Percentiles rank a stretch among this genome's conserved stretches.
These are phyloP conservation scores for Hypoxylon cercidicola DNA, from an alignment of 495 filamentous ascomycete genomes.

Conservation along the genomic window DNA sequence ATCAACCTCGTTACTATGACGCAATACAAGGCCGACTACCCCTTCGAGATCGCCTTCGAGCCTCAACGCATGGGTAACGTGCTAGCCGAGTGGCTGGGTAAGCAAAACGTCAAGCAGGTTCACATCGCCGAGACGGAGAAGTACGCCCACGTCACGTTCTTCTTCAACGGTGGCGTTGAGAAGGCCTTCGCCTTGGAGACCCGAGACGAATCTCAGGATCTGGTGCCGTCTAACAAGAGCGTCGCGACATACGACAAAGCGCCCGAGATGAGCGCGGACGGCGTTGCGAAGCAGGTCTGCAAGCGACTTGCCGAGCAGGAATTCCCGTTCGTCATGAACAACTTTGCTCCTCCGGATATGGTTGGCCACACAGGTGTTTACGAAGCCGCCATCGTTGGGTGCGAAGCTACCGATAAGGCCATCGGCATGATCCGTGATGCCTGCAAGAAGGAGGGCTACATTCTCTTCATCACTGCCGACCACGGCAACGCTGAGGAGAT, in stretches of 20 bases:
- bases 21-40: constrained; percentile 95
- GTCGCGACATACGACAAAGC: constrained; percentile 97
- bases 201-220: constrained; percentile 69
- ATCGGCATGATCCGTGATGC: constrained; percentile 91
- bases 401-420: constrained; percentile 86
- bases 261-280: constrained; percentile 94
- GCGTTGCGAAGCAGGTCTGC: constrained; percentile 84
- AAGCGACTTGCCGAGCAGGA: constrained; percentile 82
- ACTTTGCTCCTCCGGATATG: constrained; percentile 99
- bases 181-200: constrained; percentile 93
- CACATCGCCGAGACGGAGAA: constrained; percentile 99
- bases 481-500: constrained; percentile 99
- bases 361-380: constrained; percentile 98
- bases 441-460: constrained; percentile 91
- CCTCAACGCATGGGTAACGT: constrained; percentile 97
- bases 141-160: constrained; percentile 99
- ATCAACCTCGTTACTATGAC: constrained; percentile 97
- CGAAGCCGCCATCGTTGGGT: constrained; percentile 89
- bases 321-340: constrained; percentile 99
- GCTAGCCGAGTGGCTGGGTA: constrained; percentile 91
- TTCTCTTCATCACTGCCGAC: constrained; percentile 93
- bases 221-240: constrained; percentile 70
- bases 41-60: constrained; percentile 91
- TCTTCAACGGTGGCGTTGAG: constrained; percentile 99
- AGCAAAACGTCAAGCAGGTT: constrained; percentile 87